phyloP scores from a whole-genome alignment of 176 grass and related monocot species.

The Coix lacrymajobi region DNA sequence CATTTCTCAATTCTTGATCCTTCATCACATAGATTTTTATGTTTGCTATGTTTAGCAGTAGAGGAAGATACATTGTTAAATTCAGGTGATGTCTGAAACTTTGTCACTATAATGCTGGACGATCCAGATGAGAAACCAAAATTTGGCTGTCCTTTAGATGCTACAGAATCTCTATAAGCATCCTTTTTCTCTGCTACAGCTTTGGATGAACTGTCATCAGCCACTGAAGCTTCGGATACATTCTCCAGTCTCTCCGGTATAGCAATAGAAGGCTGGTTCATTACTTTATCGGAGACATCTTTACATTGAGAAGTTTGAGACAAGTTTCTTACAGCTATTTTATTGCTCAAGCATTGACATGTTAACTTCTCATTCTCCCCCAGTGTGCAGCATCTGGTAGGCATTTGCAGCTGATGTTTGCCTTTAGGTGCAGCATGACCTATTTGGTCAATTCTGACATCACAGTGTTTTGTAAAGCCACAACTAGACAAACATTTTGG shows the following conservation, averaged over 20 bases:
- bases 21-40: constrained; percentile 56
- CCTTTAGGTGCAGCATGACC: constrained; percentile 23
- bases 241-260: constrained; percentile 22
- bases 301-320: constrained; percentile 35
- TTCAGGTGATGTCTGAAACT: constrained; percentile 62
- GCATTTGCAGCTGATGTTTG: constrained; percentile 14
- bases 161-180: constrained; percentile 29
- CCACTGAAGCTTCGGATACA: constrained; percentile 35
- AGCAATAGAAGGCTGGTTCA: constrained; percentile 27
- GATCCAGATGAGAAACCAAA: constrained; percentile 78
- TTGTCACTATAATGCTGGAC: constrained; percentile 67
- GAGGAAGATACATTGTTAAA: constrained; percentile 40
- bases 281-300: constrained; percentile 46
- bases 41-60: constrained; percentile 28
- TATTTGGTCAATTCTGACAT: constrained; percentile 36
- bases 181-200: constrained; percentile 16
- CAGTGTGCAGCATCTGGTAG: constrained; percentile 34
- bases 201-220: constrained; percentile 17
- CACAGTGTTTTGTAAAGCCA: constrained; percentile 26
- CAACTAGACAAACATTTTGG: constrained; percentile 42
- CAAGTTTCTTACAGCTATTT: constrained; percentile 26
- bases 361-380: constrained; percentile 42
- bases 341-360: constrained; percentile 56
- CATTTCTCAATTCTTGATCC: constrained; percentile 74
- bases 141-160: constrained; percentile 34